phyloP scores from a whole-genome alignment of 2,329 filamentous ascomycete species.

The Neurospora crassa region DNA sequence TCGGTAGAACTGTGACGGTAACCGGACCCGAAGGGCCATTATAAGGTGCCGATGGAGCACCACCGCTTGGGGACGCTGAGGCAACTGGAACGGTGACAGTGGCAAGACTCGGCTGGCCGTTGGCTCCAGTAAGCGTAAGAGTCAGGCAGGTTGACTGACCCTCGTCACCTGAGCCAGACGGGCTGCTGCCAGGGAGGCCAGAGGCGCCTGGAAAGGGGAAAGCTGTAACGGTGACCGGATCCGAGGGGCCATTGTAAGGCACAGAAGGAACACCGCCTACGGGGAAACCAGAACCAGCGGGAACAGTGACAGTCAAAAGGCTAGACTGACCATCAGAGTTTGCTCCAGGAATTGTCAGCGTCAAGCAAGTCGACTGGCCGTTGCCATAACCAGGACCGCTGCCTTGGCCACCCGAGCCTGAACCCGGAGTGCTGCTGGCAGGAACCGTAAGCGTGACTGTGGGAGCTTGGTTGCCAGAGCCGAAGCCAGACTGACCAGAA shows the following conservation, averaged over 20 bases:
- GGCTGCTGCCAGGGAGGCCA: neutral
- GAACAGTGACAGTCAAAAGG: constrained; percentile 2
- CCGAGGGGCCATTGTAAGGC: neutral
- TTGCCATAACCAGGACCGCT: neutral
- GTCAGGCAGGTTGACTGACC: neutral
- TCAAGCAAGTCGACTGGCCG: constrained; percentile 2
- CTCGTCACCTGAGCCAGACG: neutral
- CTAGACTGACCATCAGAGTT: neutral
- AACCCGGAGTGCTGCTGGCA: neutral
- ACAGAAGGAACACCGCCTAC: neutral
- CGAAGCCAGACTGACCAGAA: neutral
- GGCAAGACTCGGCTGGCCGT: neutral
- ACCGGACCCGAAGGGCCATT: neutral
- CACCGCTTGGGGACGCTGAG: neutral
- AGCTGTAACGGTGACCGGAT: neutral
- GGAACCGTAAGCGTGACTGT: neutral
- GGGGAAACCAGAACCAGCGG: neutral
- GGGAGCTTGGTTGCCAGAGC: neutral
- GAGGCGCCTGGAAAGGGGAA: neutral
- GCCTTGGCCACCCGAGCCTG: neutral
- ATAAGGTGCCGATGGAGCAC: neutral
- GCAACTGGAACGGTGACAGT: neutral
- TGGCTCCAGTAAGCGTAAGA: neutral
- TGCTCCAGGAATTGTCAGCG: neutral
- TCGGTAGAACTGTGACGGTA: constrained; percentile 2